phyloP scores from a whole-genome alignment of 228 moss, liverwort and hornwort genomes.

The Sphagnum fallax region DNA sequence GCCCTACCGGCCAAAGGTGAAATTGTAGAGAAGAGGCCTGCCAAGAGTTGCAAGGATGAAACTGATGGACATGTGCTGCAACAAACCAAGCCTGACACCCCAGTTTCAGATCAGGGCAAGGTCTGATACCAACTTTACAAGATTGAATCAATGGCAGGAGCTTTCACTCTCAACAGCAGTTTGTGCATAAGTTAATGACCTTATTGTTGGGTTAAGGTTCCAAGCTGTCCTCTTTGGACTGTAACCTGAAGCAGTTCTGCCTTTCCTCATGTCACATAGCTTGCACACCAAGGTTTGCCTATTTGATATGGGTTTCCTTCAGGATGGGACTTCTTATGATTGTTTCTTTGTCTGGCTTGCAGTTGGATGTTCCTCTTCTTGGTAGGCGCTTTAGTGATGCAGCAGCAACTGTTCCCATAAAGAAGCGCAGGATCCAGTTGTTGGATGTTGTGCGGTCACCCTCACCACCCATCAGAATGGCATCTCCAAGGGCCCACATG shows the following conservation, averaged over 20 bases:
- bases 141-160: not conserved
- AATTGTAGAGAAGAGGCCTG: constrained; percentile 40
- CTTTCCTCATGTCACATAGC: not conserved
- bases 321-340: no score
- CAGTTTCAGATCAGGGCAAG: constrained; percentile 59
- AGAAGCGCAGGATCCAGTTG: constrained; percentile 85
- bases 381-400: constrained; percentile 94
- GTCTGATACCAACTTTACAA: constrained; percentile 17
- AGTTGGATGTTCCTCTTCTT: constrained; percentile 48
- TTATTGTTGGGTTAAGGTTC: not conserved
- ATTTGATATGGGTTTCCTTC: no score
- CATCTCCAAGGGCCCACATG: constrained; percentile 25
- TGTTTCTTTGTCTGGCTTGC: constrained; percentile 7
- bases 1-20: constrained; percentile 44
- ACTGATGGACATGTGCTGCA: constrained; percentile 31
- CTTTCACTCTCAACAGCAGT: constrained; percentile 1
- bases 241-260: not conserved
- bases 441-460: constrained; percentile 83
- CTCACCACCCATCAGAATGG: constrained; percentile 52
- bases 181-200: not conserved
- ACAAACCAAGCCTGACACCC: constrained; percentile 43
- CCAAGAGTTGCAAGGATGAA: constrained; percentile 54
- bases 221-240: constrained; percentile 1
- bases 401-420: constrained; percentile 90
- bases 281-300: no score